These are phyloP conservation scores for Ganoderma leucocontextum DNA, from an alignment of 1,284 basidiomycete species.

Conservation along the genomic window DNA sequence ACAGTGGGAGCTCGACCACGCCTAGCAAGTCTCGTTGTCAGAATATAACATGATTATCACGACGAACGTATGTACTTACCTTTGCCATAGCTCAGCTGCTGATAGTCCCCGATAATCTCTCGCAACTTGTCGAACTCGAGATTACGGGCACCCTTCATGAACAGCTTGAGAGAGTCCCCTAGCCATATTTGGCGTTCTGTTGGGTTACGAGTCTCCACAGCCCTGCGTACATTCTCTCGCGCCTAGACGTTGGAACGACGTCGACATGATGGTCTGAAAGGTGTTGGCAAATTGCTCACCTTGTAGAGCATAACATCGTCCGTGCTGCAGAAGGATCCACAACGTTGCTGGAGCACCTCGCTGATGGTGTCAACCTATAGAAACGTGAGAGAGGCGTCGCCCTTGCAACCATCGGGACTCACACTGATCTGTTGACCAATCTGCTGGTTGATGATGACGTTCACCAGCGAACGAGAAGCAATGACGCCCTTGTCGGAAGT, in stretches of 20 bases:
- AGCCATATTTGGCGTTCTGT: slow-evolving; percentile 80
- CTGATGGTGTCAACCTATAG: slow-evolving; percentile 93
- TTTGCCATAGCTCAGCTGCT: slow-evolving; percentile 82
- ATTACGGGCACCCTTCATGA: slow-evolving; percentile 87
- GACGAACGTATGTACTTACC: slow-evolving; percentile 51
- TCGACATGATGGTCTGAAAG: neutral
- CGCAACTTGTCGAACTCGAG: slow-evolving; percentile 86
- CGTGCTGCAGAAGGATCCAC: slow-evolving; percentile 96
- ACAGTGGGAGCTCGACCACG: slow-evolving; percentile 86
- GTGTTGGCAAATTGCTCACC: slow-evolving; percentile 48
- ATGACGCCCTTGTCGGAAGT: slow-evolving; percentile 85
- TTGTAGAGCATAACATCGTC: slow-evolving; percentile 99
- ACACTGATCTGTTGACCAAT: slow-evolving; percentile 96
- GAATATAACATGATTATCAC: neutral
- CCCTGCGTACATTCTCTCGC: slow-evolving; percentile 91
- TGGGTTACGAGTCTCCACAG: slow-evolving; percentile 81
- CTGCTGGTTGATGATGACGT: slow-evolving; percentile 96
- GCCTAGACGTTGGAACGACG: slow-evolving; percentile 62
- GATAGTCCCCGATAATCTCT: slow-evolving; percentile 89
- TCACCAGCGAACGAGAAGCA: slow-evolving; percentile 88
- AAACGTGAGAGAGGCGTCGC: neutral
- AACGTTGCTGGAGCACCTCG: slow-evolving; percentile 92
- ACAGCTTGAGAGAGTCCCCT: slow-evolving; percentile 86
- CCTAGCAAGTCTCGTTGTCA: slow-evolving; percentile 54
- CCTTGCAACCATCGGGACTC: slow-evolving; percentile 40